Percentiles rank a stretch among this genome's conserved stretches.
Evolutionary conservation across 2,329 filamentous ascomycete genomes (phyloP).

Genomic region (Graphilbum fragrans): DNA sequence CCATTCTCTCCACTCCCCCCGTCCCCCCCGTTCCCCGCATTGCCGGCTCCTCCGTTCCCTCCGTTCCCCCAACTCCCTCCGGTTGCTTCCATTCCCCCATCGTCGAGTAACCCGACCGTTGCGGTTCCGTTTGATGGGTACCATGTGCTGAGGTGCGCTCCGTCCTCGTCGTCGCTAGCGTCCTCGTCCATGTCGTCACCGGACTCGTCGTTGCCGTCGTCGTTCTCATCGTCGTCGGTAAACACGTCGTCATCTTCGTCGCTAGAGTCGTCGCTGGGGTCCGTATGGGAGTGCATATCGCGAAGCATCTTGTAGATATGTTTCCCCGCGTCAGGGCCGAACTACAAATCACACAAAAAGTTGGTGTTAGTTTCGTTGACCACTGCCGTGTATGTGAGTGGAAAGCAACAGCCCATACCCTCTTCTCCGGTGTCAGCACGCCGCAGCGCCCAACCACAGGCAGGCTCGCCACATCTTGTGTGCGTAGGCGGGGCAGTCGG

Average conservation of each 20-base stretch:
- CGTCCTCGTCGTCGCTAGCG: conserved; percentile 3
- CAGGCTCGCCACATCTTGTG: conserved; percentile 10
- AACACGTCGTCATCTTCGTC: background rate
- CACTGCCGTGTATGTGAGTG: background rate
- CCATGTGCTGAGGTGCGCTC: too few species aligned
- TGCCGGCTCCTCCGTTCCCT: too few species aligned
- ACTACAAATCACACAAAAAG: conserved; percentile 1
- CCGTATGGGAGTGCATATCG: background rate
- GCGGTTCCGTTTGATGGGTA: too few species aligned
- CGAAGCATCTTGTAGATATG: conserved; percentile 5
- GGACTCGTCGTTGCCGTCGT: conserved; percentile 7
- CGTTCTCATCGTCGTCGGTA: background rate
- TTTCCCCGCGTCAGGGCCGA: conserved; percentile 4
- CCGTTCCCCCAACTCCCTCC: too few species aligned
- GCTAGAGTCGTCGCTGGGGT: background rate
- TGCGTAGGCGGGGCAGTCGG: background rate
- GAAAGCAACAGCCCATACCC: conserved; percentile 11
- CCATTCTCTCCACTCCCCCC: too few species aligned
- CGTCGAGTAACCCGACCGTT: too few species aligned
- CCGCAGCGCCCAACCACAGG: conserved; percentile 14
- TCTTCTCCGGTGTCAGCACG: conserved; percentile 15
- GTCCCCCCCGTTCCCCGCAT: too few species aligned
- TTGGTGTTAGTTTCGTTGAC: background rate
- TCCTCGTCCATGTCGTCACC: conserved; percentile 1
- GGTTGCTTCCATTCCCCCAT: too few species aligned